Percentiles rank a stretch among this genome's conserved stretches.
phyloP scores from a whole-genome alignment of 345 rosid species.

The Linum trigynum region DNA sequence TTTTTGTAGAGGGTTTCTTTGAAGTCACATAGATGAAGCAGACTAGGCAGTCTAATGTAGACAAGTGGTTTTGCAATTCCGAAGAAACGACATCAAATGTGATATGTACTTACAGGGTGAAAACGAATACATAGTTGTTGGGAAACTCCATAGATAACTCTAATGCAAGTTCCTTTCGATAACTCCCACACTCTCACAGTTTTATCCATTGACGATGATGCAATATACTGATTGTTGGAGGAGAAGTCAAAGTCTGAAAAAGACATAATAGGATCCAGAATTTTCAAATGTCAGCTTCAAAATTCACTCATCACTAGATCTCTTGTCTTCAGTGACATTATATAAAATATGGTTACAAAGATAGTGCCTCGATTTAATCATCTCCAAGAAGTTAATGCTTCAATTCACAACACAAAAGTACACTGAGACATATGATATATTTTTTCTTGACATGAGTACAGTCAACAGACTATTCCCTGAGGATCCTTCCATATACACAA shows the following conservation, averaged over 20 bases:
- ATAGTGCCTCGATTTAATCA: neutral
- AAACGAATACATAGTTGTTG: constrained; percentile 85
- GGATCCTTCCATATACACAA: too few species aligned
- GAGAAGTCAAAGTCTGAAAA: constrained; percentile 93
- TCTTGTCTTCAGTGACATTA: too few species aligned
- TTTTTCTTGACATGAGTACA: too few species aligned
- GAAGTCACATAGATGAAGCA: too few species aligned
- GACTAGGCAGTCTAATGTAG: neutral
- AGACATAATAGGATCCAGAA: constrained; percentile 14
- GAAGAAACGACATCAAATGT: neutral
- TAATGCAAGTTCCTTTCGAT: constrained; percentile 78
- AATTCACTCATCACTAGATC: neutral
- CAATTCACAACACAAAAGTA: neutral
- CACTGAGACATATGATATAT: neutral
- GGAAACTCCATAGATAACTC: constrained; percentile 88
- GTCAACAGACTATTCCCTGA: too few species aligned
- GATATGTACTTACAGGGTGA: constrained; percentile 67
- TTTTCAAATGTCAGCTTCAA: constrained; percentile 9
- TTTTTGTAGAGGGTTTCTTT: too few species aligned
- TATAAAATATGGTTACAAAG: too few species aligned
- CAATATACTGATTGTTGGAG: constrained; percentile 93
- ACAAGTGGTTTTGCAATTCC: neutral
- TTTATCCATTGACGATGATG: constrained; percentile 87
- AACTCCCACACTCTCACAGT: constrained; percentile 98
- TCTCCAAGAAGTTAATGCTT: neutral